Evolutionary conservation across 2,329 filamentous ascomycete species (phyloP).

Genomic region (Plectosphaerella sp.): DNA sequence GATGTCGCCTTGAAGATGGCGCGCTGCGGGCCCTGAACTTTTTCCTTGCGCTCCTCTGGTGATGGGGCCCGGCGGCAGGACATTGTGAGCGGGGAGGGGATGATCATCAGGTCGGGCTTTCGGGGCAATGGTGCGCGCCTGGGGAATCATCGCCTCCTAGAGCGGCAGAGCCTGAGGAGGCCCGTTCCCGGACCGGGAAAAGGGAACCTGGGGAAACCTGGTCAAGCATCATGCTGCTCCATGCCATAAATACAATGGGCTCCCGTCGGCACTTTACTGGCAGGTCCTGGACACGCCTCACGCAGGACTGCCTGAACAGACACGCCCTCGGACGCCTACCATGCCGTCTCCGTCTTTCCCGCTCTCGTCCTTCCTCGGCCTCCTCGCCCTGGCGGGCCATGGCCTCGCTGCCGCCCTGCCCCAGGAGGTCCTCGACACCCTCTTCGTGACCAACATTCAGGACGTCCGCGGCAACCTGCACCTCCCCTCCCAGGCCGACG

Average conservation of each 20-base stretch:
- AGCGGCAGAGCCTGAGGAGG: too few species aligned
- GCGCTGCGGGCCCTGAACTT: too few species aligned
- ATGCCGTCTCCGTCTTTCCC: background rate
- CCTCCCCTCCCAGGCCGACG: constrained; percentile 24
- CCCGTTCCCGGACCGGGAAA: too few species aligned
- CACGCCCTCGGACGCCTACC: background rate
- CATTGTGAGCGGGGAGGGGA: too few species aligned
- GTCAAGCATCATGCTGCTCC: background rate
- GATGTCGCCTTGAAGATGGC: too few species aligned
- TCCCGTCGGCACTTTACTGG: background rate
- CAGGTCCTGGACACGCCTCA: background rate
- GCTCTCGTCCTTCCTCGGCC: constrained; percentile 5
- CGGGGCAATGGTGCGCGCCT: too few species aligned
- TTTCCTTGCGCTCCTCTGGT: too few species aligned
- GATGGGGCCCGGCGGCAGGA: too few species aligned
- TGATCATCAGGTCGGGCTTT: too few species aligned
- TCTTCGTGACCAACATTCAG: constrained; percentile 26
- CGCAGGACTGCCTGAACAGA: background rate
- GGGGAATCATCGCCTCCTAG: too few species aligned
- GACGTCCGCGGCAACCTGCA: constrained; percentile 33
- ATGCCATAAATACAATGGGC: background rate
- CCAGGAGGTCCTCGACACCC: constrained; percentile 13
- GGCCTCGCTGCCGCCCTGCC: background rate
- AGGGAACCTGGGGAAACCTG: too few species aligned
- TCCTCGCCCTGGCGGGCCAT: constrained; percentile 4